phyloP scores from a whole-genome alignment of 768 basidiomycete genomes.

The Tricholoma flavovirens region DNA sequence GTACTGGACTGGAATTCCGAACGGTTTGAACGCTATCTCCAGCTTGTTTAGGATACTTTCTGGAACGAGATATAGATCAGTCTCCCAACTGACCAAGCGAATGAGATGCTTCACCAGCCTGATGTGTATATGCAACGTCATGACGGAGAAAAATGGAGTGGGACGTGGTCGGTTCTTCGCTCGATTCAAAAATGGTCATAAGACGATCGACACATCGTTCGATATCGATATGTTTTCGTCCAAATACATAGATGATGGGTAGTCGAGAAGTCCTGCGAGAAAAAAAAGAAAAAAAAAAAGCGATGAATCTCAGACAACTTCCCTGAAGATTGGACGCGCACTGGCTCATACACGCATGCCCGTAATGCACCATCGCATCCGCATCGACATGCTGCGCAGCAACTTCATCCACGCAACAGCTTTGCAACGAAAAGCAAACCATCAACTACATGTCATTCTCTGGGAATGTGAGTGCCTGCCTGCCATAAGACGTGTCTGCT shows the following conservation, averaged over 20 bases:
- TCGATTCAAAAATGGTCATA: constrained; percentile 24
- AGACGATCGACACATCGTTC: constrained; percentile 43
- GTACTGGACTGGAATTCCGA: constrained; percentile 30
- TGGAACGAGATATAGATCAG: constrained; percentile 15
- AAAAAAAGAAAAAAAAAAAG: neutral
- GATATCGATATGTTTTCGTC: constrained; percentile 60
- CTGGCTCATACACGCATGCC: constrained; percentile 94
- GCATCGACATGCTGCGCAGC: constrained; percentile 92
- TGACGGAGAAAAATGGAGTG: constrained; percentile 53
- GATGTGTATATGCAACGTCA: constrained; percentile 75
- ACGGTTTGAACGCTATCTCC: constrained; percentile 17
- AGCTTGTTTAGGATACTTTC: constrained; percentile 29
- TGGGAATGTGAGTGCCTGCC: constrained; percentile 40
- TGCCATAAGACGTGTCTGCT: constrained; percentile 98
- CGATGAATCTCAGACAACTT: neutral
- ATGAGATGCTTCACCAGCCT: constrained; percentile 41
- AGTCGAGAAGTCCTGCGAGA: constrained; percentile 69
- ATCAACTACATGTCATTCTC: constrained; percentile 11
- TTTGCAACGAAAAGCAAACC: constrained; percentile 21
- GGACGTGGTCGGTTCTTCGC: constrained; percentile 8
- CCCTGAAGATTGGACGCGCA: constrained; percentile 32
- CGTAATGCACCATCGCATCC: constrained; percentile 90
- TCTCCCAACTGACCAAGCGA: constrained; percentile 1
- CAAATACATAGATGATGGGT: constrained; percentile 89
- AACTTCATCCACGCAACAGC: constrained; percentile 96